Evolutionary conservation across 2,329 filamentous ascomycete genomes (phyloP), one percentile per base, ranked within the genome.

Genomic region (Penicillium palitans): DNA sequence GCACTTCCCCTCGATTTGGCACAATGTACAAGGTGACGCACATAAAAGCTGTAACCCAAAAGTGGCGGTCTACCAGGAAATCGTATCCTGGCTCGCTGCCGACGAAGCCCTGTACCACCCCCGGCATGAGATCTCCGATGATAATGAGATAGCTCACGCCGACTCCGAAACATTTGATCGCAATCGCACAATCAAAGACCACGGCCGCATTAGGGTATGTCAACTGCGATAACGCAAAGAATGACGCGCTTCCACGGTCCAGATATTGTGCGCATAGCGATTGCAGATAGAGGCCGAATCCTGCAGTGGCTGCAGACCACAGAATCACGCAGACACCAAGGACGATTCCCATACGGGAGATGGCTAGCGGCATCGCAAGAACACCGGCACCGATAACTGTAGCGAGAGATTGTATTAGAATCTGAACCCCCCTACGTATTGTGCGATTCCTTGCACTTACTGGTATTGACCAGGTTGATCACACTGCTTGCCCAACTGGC

Each of bases 31-130:
- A 8, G 60, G 19, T 7, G 27, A 65, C 62, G 42, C 61, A 90
- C 92, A 99, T 96, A 72, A 99, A 99, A 1, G 88, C 93, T 2
- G 95, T 98, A 61, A 99, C 90, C 95, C 95, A 99, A 74, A 99
- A 99, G 72, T 95, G 89, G 51, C 95, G 86, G 72, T 98, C 92
- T 44, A 93, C 83, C 62, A 98, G 78, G 70, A 93, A 98, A 1
- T 86, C 83, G 45, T 89, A 79, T 2, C 84, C 81, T 19, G 82
- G 84, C 21, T 84, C 84, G 50, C 81, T 79, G 48, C 84, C 82
- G 61, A 86, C 85, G 74, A 99, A 93, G 5, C 93, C 95, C 60
- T 86, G 79, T 25, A 95, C 87, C 10, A 99, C 95, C 40, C 92
- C 93, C 0, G 95, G 95, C 95, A 99, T 99, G 62, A 99, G 80